These are phyloP conservation scores for Fusarium paranaense DNA, from an alignment of 2,329 filamentous ascomycete species.

Conservation along the genomic window DNA sequence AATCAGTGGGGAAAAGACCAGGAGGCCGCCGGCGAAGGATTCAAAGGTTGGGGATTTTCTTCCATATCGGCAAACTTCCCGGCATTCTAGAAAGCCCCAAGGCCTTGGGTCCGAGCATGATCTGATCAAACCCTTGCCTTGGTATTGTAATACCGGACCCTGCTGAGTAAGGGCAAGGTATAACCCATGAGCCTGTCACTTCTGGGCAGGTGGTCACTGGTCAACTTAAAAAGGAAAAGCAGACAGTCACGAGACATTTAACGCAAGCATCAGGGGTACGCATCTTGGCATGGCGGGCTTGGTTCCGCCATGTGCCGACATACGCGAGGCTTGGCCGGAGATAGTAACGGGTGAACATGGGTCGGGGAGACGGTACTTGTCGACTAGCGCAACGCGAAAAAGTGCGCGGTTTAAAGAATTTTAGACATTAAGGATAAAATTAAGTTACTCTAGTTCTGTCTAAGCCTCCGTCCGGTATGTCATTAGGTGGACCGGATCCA, in stretches of 20 bases:
- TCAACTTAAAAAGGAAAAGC: neutral
- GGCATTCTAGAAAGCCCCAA: neutral
- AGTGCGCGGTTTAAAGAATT: neutral
- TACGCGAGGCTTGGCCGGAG: neutral
- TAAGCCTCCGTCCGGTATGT: neutral
- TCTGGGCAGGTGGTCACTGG: neutral
- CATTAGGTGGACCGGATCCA: conserved; percentile 23
- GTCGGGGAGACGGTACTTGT: neutral
- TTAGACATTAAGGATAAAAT: neutral
- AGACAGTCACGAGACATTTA: neutral
- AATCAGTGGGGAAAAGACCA: neutral
- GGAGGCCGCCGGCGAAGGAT: neutral
- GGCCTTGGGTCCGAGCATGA: neutral
- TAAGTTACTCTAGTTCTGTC: neutral
- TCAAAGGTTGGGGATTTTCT: neutral
- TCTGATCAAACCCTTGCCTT: neutral
- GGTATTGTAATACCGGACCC: neutral
- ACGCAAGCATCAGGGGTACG: neutral
- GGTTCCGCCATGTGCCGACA: neutral
- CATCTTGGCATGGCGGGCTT: neutral
- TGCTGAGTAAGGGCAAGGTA: neutral
- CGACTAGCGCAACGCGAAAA: neutral
- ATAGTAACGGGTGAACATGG: neutral
- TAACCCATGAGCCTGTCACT: neutral
- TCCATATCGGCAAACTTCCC: neutral